These are phyloP conservation scores for Fusarium gaditjirri DNA, from an alignment of 2,329 filamentous ascomycete species.

Conservation along the genomic window DNA sequence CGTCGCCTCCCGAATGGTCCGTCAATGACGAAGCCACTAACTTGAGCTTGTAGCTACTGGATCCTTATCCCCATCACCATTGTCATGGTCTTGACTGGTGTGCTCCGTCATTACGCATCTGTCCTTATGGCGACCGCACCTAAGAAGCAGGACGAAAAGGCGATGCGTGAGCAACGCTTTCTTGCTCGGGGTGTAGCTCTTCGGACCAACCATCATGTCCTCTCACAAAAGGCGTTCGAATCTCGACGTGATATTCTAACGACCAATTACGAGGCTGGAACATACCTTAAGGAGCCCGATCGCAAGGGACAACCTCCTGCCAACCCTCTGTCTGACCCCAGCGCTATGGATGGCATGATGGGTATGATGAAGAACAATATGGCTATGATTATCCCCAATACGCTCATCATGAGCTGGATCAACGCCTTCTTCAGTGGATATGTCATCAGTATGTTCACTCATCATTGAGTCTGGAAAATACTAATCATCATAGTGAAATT, in stretches of 20 bases:
- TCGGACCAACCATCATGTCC: slow-evolving; percentile 81
- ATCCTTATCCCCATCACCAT: slow-evolving; percentile 97
- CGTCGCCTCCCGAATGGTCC: slow-evolving; percentile 49
- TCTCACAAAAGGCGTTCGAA: slow-evolving; percentile 82
- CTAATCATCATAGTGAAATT: slow-evolving; percentile 77
- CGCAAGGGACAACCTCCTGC: slow-evolving; percentile 85
- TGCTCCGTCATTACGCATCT: slow-evolving; percentile 95
- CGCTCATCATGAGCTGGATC: slow-evolving; percentile 99
- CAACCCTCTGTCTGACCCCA: slow-evolving; percentile 95
- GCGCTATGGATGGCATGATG: slow-evolving; percentile 99
- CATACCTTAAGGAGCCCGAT: slow-evolving; percentile 90
- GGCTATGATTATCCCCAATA: slow-evolving; percentile 99
- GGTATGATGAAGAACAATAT: slow-evolving; percentile 99
- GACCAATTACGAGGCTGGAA: slow-evolving; percentile 83
- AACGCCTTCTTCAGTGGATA: slow-evolving; percentile 99
- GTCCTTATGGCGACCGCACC: slow-evolving; percentile 88
- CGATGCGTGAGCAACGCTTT: slow-evolving; percentile 86
- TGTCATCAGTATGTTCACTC: slow-evolving; percentile 80
- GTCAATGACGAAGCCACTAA: slow-evolving; percentile 23
- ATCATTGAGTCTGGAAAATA: background rate
- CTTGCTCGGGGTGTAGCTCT: slow-evolving; percentile 87
- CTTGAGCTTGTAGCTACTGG: slow-evolving; percentile 80
- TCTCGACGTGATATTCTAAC: slow-evolving; percentile 83
- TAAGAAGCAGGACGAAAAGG: slow-evolving; percentile 79
- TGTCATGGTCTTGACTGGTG: slow-evolving; percentile 96